Evolutionary conservation across 768 basidiomycete genomes (phyloP), one percentile per base, ranked within the genome.

Genomic region (Leccinum barrowsii): DNA sequence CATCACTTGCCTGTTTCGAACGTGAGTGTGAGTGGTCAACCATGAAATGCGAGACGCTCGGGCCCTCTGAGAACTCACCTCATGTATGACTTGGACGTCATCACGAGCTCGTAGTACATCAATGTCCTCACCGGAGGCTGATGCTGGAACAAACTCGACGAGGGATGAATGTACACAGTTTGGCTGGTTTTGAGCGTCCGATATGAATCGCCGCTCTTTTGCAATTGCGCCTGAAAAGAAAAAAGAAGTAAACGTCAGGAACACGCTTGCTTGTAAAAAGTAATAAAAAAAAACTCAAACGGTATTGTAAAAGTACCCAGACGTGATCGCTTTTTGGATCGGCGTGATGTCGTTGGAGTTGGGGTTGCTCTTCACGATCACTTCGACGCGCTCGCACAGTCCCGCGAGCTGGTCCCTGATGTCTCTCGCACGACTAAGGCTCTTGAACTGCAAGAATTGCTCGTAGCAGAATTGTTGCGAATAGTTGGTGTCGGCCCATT

Each of bases 401-500:
- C 88, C 89, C 2, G 97, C 94, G 17, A 99, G 82, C 73, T 99
- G 95, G 70, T 94, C 92, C 24, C 97, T 86, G 65, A 99, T 96
- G 73, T 99, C 96, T 26, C 97, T 87, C 0, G 97, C 96, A 40
- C 97, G 84, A 66, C 88, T 90, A 24, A 99, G 77, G 61, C 90
- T 92, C 81, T 98, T 97, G 81, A 88, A 94, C 70, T 96, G 95
- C 51, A 97, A 74, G 76, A 92, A 98, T 63, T 95, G 92, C 69
- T 96, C 94, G 70, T 95, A 97, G 67, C 93, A 95, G 76, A 93
- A 97, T 66, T 95, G 92, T 70, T 98, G 93, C 21, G 93, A 95
- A 70, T 94, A 98, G 67, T 94, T 94, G 22, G 95, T 92, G 62
- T 99, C 97, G 19, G 91, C 91, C 97, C 97, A 99, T 69, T 98